Percentiles rank a stretch among this genome's conserved stretches.
These are phyloP conservation scores for Magnolia officinalis DNA, from an alignment of 164 flowering plant genomes.

Conservation along the genomic window DNA sequence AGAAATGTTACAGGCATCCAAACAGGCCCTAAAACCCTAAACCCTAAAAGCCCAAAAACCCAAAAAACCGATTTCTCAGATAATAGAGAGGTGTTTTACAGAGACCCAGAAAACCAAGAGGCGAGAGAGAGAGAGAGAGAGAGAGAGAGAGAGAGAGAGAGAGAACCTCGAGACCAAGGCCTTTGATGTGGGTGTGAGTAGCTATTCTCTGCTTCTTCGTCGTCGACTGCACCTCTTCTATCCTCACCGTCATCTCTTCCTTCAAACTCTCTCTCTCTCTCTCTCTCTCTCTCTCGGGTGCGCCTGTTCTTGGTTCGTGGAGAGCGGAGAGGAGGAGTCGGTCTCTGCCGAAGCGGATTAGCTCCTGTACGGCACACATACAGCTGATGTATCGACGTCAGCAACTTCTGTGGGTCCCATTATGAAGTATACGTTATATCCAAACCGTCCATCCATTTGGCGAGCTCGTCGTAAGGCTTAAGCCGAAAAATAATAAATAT, in stretches of 20 bases:
- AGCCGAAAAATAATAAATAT: too few relatives aligned
- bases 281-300: conserved; percentile 15
- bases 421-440: too few relatives aligned
- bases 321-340: too few relatives aligned
- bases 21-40: conserved; percentile 3
- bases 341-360: too few relatives aligned
- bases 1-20: too few relatives aligned
- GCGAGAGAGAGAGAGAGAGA: neutral
- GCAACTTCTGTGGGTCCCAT: too few relatives aligned
- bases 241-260: conserved; percentile 40
- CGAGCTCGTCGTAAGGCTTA: too few relatives aligned
- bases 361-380: too few relatives aligned
- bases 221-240: conserved; percentile 90
- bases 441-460: too few relatives aligned
- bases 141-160: conserved; percentile 7
- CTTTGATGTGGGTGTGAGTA: conserved; percentile 96
- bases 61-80: neutral
- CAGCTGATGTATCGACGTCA: too few relatives aligned
- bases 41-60: conserved; percentile 8
- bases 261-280: neutral
- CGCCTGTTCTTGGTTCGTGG: too few relatives aligned
- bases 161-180: conserved; percentile 88
- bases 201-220: conserved; percentile 88
- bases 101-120: neutral
- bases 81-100: neutral